These are phyloP conservation scores for Durusdinium trenchii DNA, from an alignment of 73 alveolate species.

Conservation along the genomic window DNA sequence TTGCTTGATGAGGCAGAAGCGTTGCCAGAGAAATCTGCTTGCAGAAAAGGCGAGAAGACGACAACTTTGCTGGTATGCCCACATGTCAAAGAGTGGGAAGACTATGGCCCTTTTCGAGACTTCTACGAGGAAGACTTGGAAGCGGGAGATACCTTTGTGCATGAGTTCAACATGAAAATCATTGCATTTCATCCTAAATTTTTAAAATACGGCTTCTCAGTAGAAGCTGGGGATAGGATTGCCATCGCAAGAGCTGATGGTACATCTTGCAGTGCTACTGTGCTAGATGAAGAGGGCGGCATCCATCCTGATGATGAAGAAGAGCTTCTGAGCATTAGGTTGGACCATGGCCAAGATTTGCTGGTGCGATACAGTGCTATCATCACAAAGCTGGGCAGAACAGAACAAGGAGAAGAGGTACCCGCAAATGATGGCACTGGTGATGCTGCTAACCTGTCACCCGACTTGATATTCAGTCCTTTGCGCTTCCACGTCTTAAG, in stretches of 20 bases:
- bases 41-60: background rate
- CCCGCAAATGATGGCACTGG: constrained; percentile 44
- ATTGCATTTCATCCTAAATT: constrained; percentile 72
- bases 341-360: constrained; percentile 67
- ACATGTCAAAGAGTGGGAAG: constrained; percentile 34
- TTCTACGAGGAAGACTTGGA: constrained; percentile 56
- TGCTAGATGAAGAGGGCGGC: constrained; percentile 81
- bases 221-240: constrained; percentile 61
- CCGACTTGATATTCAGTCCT: background rate
- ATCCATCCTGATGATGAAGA: constrained; percentile 86
- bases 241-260: constrained; percentile 65
- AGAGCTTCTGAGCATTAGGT: constrained; percentile 54
- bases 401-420: constrained; percentile 5
- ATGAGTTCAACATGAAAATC: constrained; percentile 23
- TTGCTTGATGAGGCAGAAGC: constrained; percentile 46
- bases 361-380: constrained; percentile 62
- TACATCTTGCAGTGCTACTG: constrained; percentile 63
- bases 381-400: constrained; percentile 21
- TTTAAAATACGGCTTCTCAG: constrained; percentile 68
- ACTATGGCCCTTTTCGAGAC: constrained; percentile 61
- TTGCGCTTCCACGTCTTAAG: background rate
- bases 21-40: background rate
- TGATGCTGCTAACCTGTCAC: constrained; percentile 36
- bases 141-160: constrained; percentile 30
- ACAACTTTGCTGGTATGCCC: constrained; percentile 59